Conservation (phyloP, 75 land plant genomes). For the Picea glauca region DNA sequence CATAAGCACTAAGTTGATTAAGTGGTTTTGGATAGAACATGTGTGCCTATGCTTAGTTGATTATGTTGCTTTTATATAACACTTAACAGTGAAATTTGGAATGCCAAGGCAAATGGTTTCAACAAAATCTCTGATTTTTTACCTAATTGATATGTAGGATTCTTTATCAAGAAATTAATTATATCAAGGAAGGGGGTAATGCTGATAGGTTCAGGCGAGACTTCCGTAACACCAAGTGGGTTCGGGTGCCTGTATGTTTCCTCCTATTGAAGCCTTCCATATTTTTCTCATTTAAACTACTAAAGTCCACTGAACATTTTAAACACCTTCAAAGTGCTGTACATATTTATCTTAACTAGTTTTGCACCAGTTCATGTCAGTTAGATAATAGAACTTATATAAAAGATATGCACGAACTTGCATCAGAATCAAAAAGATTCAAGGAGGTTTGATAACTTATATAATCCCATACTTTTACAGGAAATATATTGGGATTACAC, state of each 20-base stretch:
- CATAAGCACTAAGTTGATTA: neutral
- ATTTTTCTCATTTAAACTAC: conserved; percentile 1
- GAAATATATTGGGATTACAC: conserved; percentile 88
- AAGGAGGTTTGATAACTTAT: neutral
- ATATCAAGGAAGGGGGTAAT: conserved; percentile 96
- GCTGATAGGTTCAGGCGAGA: conserved; percentile 93
- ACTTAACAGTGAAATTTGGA: neutral
- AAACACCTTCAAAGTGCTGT: neutral
- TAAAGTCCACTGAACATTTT: neutral
- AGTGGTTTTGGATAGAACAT: too few relatives aligned
- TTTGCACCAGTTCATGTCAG: too few relatives aligned
- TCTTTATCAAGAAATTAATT: conserved; percentile 94
- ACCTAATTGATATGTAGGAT: conserved; percentile 46
- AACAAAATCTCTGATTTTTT: neutral
- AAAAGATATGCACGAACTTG: neutral
- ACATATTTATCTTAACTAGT: neutral
- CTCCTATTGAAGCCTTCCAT: neutral
- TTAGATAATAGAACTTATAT: neutral
- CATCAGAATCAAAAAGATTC: neutral
- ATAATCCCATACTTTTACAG: conserved; percentile 31
- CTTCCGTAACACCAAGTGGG: conserved; percentile 95
- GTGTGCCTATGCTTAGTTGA: neutral
- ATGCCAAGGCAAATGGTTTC: neutral
- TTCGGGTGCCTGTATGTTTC: conserved; percentile 91
- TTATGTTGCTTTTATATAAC: neutral